Percentiles rank a stretch among this genome's conserved stretches.
phyloP scores from a whole-genome alignment of 768 basidiomycete genomes.

The Boletus rubropictus region DNA sequence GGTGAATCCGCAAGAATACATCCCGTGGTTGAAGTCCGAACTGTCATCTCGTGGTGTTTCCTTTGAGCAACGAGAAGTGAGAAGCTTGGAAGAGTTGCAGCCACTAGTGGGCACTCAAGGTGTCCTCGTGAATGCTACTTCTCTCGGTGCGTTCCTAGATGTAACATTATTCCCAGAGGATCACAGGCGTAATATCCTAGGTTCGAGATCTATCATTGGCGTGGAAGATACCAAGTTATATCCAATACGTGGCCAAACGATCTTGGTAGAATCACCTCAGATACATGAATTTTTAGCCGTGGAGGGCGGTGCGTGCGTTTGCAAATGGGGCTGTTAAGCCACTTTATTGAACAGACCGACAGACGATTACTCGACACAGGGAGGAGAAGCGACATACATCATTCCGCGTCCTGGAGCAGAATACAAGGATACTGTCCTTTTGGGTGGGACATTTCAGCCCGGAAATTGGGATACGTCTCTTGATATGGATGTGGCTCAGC shows the following conservation, averaged over 20 bases:
- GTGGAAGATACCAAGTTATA: constrained; percentile 71
- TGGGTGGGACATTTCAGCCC: constrained; percentile 53
- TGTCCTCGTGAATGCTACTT: constrained; percentile 52
- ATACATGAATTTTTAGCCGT: constrained; percentile 36
- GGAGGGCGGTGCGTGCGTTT: constrained; percentile 20
- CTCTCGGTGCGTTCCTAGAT: constrained; percentile 40
- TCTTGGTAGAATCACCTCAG: constrained; percentile 66
- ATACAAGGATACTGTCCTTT: constrained; percentile 40
- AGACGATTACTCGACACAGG: constrained; percentile 12
- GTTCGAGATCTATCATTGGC: constrained; percentile 69
- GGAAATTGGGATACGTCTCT: constrained; percentile 49
- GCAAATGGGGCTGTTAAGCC: neutral
- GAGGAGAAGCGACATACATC: constrained; percentile 45
- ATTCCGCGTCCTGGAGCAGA: constrained; percentile 51
- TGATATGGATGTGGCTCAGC: constrained; percentile 35
- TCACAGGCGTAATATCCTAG: constrained; percentile 25
- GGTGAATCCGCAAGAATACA: constrained; percentile 46
- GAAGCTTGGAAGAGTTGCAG: constrained; percentile 43
- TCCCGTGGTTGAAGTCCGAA: constrained; percentile 42
- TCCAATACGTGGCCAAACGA: constrained; percentile 82
- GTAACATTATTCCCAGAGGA: neutral
- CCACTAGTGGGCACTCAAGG: constrained; percentile 32
- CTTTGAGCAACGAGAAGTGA: constrained; percentile 39
- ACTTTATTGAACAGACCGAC: neutral
- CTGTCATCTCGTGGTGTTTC: constrained; percentile 36